phyloP scores from a whole-genome alignment of 2,329 filamentous ascomycete genomes.

The Venturia oleaginea region DNA sequence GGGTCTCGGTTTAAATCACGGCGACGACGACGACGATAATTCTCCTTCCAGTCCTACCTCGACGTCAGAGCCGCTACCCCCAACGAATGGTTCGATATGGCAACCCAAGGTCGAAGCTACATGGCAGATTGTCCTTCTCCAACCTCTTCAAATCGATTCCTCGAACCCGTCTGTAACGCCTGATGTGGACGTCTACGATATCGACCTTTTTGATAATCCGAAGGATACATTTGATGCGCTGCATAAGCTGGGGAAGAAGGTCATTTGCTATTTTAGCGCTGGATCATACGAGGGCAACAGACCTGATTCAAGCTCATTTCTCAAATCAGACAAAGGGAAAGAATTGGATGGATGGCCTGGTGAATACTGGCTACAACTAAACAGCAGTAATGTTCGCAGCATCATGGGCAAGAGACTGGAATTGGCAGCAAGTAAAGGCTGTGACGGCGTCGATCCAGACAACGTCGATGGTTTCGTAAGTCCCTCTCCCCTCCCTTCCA shows the following conservation, averaged over 20 bases:
- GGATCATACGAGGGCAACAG: constrained; percentile 59
- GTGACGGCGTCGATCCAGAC: constrained; percentile 53
- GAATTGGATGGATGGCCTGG: constrained; percentile 54
- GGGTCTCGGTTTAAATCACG: constrained; percentile 34
- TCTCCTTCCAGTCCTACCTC: constrained; percentile 18
- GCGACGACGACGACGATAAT: constrained; percentile 18
- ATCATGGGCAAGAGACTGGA: constrained; percentile 56
- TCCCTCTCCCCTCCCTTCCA: constrained; percentile 13
- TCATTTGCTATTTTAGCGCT: constrained; percentile 60
- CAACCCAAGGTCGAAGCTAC: constrained; percentile 42
- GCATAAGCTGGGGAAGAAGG: constrained; percentile 6
- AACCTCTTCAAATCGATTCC: constrained; percentile 28
- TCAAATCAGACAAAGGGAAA: constrained; percentile 47
- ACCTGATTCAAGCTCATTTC: constrained; percentile 48
- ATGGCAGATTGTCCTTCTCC: constrained; percentile 54
- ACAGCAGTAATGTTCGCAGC: constrained; percentile 46
- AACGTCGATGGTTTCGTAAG: constrained; percentile 58
- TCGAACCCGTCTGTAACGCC: constrained; percentile 13
- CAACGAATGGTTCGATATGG: constrained; percentile 33
- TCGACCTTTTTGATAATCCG: constrained; percentile 7
- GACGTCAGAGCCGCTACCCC: constrained; percentile 16
- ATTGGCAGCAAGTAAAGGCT: constrained; percentile 51
- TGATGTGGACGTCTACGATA: constrained; percentile 12
- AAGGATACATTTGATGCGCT: constrained; percentile 6
- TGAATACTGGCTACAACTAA: constrained; percentile 59